Evolutionary conservation across 1,284 basidiomycete genomes (phyloP).

Genomic region (Coriolopsis trogii): DNA sequence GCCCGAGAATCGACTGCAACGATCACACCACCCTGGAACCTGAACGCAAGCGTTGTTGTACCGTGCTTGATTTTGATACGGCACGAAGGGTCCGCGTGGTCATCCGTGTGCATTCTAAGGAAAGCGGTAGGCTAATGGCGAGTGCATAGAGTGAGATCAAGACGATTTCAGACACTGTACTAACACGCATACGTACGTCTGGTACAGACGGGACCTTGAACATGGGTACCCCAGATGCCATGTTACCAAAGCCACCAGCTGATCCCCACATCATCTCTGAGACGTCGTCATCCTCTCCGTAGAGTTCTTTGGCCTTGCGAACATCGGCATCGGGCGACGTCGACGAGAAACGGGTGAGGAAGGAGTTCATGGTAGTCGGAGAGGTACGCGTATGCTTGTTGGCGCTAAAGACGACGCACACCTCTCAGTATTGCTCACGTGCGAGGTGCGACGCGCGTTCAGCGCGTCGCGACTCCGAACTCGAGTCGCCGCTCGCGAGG

Average conservation of each 20-base stretch:
- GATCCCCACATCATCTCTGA: slow-evolving; percentile 80
- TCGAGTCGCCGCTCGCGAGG: no score
- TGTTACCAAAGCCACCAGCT: slow-evolving; percentile 74
- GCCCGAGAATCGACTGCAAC: slow-evolving; percentile 98
- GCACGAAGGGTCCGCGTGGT: slow-evolving; percentile 90
- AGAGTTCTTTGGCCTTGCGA: slow-evolving; percentile 49
- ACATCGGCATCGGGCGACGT: slow-evolving; percentile 53
- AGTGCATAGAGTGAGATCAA: background rate
- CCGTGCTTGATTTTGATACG: slow-evolving; percentile 99
- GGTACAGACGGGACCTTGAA: slow-evolving; percentile 73
- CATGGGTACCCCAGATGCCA: slow-evolving; percentile 67
- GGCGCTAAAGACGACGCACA: slow-evolving; percentile 25
- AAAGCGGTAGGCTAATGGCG: slow-evolving; percentile 80
- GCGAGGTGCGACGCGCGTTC: slow-evolving; percentile 32
- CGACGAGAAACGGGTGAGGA: slow-evolving; percentile 69
- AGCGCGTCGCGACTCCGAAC: background rate
- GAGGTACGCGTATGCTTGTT: slow-evolving; percentile 22
- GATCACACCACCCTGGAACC: slow-evolving; percentile 96
- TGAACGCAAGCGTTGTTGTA: slow-evolving; percentile 97
- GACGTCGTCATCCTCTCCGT: slow-evolving; percentile 64
- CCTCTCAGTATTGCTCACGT: slow-evolving; percentile 48
- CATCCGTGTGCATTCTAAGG: slow-evolving; percentile 89
- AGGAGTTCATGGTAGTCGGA: slow-evolving; percentile 69
- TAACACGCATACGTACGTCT: slow-evolving; percentile 57
- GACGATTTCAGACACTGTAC: background rate